These are phyloP conservation scores for Remersonia thermophila DNA, from an alignment of 2,329 filamentous ascomycete species.

Conservation along the genomic window DNA sequence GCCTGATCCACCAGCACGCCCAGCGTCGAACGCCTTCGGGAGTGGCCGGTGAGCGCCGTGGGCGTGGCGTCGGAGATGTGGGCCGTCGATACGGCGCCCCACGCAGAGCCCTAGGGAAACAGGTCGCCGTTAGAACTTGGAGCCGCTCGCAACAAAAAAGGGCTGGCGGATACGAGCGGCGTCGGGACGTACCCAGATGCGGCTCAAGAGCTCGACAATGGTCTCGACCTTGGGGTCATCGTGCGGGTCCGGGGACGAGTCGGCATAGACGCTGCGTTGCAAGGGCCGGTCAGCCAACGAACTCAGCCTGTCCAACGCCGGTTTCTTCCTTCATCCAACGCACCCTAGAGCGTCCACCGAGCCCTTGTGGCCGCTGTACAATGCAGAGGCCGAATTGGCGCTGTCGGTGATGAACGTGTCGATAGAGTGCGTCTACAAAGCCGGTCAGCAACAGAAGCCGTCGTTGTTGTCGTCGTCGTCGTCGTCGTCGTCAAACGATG, in stretches of 20 bases:
- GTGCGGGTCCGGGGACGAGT: constrained; percentile 59
- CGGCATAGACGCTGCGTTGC: constrained; percentile 51
- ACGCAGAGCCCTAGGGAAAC: constrained; percentile 43
- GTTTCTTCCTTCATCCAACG: constrained; percentile 5
- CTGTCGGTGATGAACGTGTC: constrained; percentile 79
- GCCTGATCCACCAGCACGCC: constrained; percentile 64
- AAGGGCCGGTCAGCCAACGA: neutral
- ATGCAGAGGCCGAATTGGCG: constrained; percentile 70
- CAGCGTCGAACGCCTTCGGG: constrained; percentile 55
- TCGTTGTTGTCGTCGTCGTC: no score
- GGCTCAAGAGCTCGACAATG: constrained; percentile 64
- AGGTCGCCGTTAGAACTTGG: no score
- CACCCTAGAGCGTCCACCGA: constrained; percentile 68
- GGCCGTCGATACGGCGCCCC: constrained; percentile 66
- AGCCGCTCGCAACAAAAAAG: no score
- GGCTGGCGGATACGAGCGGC: neutral
- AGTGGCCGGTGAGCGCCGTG: constrained; percentile 62
- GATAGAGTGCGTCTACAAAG: constrained; percentile 56
- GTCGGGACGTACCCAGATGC: constrained; percentile 44
- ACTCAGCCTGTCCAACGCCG: neutral
- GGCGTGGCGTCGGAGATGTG: constrained; percentile 74
- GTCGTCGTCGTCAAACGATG: no score
- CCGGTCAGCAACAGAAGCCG: constrained; percentile 7
- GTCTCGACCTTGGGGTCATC: constrained; percentile 83
- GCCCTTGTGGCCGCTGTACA: constrained; percentile 76